These are phyloP conservation scores for Auriculariales sp. DNA, from an alignment of 768 basidiomycete species.

Conservation along the genomic window DNA sequence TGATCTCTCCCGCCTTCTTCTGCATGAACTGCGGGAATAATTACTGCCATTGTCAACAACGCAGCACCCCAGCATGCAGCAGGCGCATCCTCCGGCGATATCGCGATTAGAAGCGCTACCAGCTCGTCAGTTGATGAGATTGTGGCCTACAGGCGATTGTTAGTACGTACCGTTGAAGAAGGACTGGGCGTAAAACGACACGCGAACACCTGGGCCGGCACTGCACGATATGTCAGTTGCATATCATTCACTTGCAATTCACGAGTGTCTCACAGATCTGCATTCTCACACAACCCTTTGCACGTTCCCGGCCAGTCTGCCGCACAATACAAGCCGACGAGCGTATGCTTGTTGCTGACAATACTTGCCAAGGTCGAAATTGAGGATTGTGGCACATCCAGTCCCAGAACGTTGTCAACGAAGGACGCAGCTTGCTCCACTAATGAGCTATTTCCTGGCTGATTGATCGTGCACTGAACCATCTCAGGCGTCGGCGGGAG, in stretches of 20 bases:
- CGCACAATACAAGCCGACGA: not conserved
- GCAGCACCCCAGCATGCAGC: constrained; percentile 4
- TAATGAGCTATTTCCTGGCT: too few species aligned
- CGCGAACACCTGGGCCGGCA: not conserved
- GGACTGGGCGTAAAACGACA: constrained; percentile 1
- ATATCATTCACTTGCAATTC: not conserved
- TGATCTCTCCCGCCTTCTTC: constrained; percentile 2
- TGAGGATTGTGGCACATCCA: not conserved
- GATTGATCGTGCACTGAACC: too few species aligned
- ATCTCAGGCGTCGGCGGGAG: too few species aligned
- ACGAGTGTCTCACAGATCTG: not conserved
- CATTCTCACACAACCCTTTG: not conserved
- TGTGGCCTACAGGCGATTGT: not conserved
- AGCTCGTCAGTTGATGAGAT: not conserved
- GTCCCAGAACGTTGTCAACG: not conserved
- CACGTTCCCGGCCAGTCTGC: not conserved
- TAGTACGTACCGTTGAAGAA: not conserved
- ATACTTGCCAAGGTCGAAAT: not conserved
- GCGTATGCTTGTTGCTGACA: not conserved
- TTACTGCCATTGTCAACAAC: constrained; percentile 3
- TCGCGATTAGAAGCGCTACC: not conserved
- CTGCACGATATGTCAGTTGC: not conserved
- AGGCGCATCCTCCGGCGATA: not conserved
- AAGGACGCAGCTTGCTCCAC: too few species aligned
- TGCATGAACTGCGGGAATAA: constrained; percentile 6